phyloP scores from a whole-genome alignment of 371 early-diverging fungal species.

The Circinella umbellata region DNA sequence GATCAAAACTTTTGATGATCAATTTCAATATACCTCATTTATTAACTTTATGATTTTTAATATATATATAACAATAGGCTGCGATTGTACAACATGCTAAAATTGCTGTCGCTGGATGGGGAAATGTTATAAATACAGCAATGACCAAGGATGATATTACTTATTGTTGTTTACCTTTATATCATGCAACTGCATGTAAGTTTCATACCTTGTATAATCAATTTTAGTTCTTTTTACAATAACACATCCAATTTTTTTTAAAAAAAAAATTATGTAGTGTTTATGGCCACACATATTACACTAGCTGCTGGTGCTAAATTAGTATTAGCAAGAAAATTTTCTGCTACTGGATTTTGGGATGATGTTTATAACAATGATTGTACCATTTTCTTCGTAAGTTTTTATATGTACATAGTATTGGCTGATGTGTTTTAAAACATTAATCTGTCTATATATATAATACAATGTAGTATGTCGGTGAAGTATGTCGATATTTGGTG shows the following conservation, averaged over 20 bases:
- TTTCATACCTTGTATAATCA: not conserved
- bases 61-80: constrained; percentile 4
- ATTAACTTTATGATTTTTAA: no score
- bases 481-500: constrained; percentile 70
- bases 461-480: constrained; percentile 63
- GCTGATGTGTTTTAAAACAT: no score
- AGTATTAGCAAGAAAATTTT: constrained; percentile 53
- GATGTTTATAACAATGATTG: constrained; percentile 48
- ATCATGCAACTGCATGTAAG: constrained; percentile 53
- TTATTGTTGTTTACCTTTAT: constrained; percentile 41
- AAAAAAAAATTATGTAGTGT: constrained; percentile 24
- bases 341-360: constrained; percentile 53
- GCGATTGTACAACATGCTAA: constrained; percentile 17
- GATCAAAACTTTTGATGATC: no score
- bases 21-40: no score
- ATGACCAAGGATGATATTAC: constrained; percentile 17
- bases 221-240: no score
- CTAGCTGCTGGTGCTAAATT: constrained; percentile 40
- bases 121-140: no score
- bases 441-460: no score
- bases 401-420: no score
- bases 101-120: no score
- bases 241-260: no score
- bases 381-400: constrained; percentile 37
- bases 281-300: constrained; percentile 30